Evolutionary conservation across 2,329 filamentous ascomycete genomes (phyloP).

Genomic region (Blastomyces percursus): DNA sequence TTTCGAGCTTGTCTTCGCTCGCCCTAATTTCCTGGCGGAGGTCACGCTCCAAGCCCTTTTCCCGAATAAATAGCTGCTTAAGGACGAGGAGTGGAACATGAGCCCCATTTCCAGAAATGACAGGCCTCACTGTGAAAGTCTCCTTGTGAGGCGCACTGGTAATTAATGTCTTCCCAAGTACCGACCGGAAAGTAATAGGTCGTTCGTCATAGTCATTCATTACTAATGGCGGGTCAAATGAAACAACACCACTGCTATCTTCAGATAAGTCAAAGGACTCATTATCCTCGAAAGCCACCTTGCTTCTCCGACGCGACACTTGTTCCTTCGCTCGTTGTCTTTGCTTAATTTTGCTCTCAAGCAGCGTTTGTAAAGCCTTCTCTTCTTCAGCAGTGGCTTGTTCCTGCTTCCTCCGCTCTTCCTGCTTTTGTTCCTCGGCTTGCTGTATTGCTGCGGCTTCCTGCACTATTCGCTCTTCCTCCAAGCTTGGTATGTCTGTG

Average conservation of each 20-base stretch:
- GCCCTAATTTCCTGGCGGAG: constrained; percentile 67
- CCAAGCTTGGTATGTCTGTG: constrained; percentile 68
- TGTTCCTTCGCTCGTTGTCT: constrained; percentile 29
- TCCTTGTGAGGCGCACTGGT: constrained; percentile 55
- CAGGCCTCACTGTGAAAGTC: constrained; percentile 57
- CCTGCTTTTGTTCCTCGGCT: constrained; percentile 40
- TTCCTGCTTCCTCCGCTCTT: constrained; percentile 36
- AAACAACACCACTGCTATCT: constrained; percentile 29
- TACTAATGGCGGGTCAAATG: constrained; percentile 38
- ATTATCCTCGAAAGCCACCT: constrained; percentile 24
- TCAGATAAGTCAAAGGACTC: constrained; percentile 22
- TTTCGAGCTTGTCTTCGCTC: constrained; percentile 65
- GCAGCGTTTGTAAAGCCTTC: constrained; percentile 28
- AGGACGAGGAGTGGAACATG: constrained; percentile 56
- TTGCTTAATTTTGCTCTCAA: constrained; percentile 31
- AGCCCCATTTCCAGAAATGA: constrained; percentile 45
- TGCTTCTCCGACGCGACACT: constrained; percentile 30
- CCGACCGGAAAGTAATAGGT: constrained; percentile 55
- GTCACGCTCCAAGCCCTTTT: constrained; percentile 48
- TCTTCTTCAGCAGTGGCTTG: constrained; percentile 32
- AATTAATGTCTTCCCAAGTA: constrained; percentile 58
- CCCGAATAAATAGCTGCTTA: constrained; percentile 56
- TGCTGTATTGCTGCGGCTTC: constrained; percentile 52
- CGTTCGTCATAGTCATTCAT: constrained; percentile 55
- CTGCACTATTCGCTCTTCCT: constrained; percentile 76